phyloP scores from a whole-genome alignment of 2,329 filamentous ascomycete species.

The Alternaria ventricosa region DNA sequence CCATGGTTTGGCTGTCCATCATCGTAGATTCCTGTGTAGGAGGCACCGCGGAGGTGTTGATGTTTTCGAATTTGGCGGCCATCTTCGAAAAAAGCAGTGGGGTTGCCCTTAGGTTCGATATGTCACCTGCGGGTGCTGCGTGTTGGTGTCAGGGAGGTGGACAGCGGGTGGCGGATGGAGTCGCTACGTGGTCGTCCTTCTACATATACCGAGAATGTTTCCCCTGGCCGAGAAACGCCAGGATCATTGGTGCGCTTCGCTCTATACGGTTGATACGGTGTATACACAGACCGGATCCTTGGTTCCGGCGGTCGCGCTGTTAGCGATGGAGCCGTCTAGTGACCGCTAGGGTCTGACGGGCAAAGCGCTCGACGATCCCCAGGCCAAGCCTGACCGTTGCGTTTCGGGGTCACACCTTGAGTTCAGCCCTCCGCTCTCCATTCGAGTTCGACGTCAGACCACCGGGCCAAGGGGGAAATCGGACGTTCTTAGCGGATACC shows the following conservation, averaged over 20 bases:
- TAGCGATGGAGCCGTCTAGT: conserved; percentile 4
- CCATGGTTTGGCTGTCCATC: conserved; percentile 30
- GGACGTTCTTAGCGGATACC: background rate
- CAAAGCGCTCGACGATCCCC: conserved; percentile 16
- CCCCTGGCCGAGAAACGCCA: background rate
- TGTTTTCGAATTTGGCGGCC: background rate
- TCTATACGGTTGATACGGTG: conserved; percentile 4
- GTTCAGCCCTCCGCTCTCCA: background rate
- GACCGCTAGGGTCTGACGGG: conserved; percentile 1
- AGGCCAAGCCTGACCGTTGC: background rate
- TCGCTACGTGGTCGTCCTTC: background rate
- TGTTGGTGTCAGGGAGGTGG: background rate
- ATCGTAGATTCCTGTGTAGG: background rate
- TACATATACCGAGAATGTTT: background rate
- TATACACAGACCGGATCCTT: conserved; percentile 9
- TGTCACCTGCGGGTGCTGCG: background rate
- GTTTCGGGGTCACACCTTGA: background rate
- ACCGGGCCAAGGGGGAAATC: background rate
- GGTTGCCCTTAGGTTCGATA: background rate
- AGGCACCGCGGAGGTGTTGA: background rate
- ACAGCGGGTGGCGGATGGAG: background rate
- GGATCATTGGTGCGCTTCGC: background rate
- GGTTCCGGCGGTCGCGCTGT: conserved; percentile 10
- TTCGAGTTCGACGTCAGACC: background rate
- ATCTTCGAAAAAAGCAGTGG: background rate